These are phyloP conservation scores for Colletotrichum higginsianum DNA, from an alignment of 2,329 filamentous ascomycete genomes.

Conservation along the genomic window DNA sequence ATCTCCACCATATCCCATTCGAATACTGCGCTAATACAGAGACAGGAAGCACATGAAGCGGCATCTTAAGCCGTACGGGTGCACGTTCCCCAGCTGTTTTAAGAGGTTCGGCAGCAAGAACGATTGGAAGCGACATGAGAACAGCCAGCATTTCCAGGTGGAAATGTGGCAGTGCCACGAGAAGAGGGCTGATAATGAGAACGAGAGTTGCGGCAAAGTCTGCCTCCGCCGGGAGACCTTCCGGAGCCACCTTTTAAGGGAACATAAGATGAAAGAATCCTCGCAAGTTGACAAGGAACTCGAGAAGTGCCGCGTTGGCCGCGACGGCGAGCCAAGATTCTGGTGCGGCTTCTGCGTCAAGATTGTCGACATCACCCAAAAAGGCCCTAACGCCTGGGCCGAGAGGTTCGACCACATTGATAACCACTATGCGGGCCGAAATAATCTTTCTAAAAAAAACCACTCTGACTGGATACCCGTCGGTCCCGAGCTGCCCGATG, in stretches of 20 bases:
- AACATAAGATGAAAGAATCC: conserved; percentile 59
- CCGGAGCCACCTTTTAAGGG: conserved; percentile 70
- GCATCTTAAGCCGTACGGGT: conserved; percentile 85
- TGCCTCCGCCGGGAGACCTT: conserved; percentile 74
- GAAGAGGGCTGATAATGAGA: conserved; percentile 23
- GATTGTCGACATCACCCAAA: conserved; percentile 66
- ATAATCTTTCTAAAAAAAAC: conserved; percentile 51
- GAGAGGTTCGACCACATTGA: conserved; percentile 81
- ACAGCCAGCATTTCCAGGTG: conserved; percentile 79
- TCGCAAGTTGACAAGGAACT: conserved; percentile 59
- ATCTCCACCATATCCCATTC: conserved; percentile 4
- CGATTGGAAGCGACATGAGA: conserved; percentile 94
- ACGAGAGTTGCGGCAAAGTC: conserved; percentile 67
- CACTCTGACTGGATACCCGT: conserved; percentile 71
- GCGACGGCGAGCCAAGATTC: conserved; percentile 76
- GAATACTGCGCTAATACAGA: conserved; percentile 43
- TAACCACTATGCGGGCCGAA: conserved; percentile 73
- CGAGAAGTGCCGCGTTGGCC: conserved; percentile 72
- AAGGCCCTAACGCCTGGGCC: conserved; percentile 70
- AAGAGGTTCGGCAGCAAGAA: conserved; percentile 92
- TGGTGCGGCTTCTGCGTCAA: conserved; percentile 89
- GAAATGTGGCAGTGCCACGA: conserved; percentile 81
- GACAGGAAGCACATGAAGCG: conserved; percentile 86
- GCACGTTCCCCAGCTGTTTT: conserved; percentile 78
- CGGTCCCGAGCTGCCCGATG: conserved; percentile 47